Conservation (phyloP, 305 asterid species). For the Solanum hybrid region DNA sequence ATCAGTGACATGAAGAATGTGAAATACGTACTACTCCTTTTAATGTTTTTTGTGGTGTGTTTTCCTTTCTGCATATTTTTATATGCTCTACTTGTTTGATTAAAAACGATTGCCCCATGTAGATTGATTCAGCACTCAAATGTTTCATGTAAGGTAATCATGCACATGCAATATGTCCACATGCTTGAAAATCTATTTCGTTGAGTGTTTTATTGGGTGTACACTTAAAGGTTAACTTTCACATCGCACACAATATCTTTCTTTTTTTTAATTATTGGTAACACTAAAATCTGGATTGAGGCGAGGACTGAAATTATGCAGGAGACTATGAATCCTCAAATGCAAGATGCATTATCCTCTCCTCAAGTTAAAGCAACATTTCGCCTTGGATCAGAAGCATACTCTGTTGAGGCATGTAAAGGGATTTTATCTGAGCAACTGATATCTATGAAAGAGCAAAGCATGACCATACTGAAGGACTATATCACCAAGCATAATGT, state of each 20-base stretch:
- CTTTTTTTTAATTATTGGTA: too few species aligned
- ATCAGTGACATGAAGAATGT: not conserved
- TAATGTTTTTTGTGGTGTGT: not conserved
- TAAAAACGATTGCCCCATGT: not conserved
- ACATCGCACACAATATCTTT: not conserved
- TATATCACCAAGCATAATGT: constrained; percentile 71
- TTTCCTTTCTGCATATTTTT: not conserved
- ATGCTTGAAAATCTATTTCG: not conserved
- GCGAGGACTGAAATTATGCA: constrained; percentile 12
- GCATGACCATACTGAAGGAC: constrained; percentile 74
- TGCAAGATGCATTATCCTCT: constrained; percentile 13
- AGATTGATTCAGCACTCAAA: not conserved
- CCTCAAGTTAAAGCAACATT: constrained; percentile 53
- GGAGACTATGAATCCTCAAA: constrained; percentile 44
- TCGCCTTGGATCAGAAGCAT: constrained; percentile 68
- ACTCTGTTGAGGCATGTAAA: constrained; percentile 36
- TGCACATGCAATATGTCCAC: not conserved
- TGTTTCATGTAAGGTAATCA: not conserved
- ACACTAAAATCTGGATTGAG: not conserved
- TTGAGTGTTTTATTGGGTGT: constrained; percentile 1
- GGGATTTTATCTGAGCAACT: constrained; percentile 74
- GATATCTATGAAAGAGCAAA: constrained; percentile 61
- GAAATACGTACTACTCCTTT: not conserved
- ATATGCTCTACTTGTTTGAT: not conserved
- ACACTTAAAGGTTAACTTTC: not conserved